Evolutionary conservation across 2,329 filamentous ascomycete genomes (phyloP).

Genomic region (Stemphylium beticola): DNA sequence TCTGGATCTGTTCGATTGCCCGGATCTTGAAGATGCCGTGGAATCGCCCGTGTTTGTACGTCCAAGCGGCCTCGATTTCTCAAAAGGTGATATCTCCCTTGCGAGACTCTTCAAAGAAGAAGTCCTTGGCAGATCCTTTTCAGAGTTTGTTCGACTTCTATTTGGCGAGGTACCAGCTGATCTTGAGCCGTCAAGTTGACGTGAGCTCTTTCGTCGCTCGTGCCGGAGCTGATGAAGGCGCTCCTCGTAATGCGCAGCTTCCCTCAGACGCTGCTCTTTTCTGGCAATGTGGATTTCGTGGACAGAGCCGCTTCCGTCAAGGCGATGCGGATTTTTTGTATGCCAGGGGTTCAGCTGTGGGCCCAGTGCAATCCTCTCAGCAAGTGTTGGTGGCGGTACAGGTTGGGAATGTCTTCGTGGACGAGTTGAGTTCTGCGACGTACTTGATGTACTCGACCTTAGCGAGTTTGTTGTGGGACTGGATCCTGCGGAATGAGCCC

Average conservation of each 20-base stretch:
- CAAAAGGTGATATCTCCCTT: not conserved
- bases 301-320: not conserved
- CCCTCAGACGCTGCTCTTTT: conserved; percentile 3
- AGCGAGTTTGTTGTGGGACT: conserved; percentile 1
- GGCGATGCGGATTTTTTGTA: conserved; percentile 6
- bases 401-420: conserved; percentile 9
- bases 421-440: not conserved
- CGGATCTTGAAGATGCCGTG: conserved; percentile 6
- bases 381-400: conserved; percentile 6
- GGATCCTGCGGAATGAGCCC: conserved; percentile 11
- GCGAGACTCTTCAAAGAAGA: conserved; percentile 2
- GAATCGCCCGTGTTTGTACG: conserved; percentile 16
- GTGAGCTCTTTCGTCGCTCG: conserved; percentile 6
- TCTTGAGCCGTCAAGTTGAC: conserved; percentile 32
- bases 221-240: conserved; percentile 14
- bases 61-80: conserved; percentile 13
- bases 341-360: conserved; percentile 14
- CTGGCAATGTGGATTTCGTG: conserved; percentile 5
- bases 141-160: conserved; percentile 19
- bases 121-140: conserved; percentile 7
- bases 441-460: conserved; percentile 4
- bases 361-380: conserved; percentile 10
- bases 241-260: conserved; percentile 14
- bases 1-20: conserved; percentile 10
- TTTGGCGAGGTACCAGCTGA: conserved; percentile 20